phyloP scores from a whole-genome alignment of 805 yeast species.

The Ogataea pini region DNA sequence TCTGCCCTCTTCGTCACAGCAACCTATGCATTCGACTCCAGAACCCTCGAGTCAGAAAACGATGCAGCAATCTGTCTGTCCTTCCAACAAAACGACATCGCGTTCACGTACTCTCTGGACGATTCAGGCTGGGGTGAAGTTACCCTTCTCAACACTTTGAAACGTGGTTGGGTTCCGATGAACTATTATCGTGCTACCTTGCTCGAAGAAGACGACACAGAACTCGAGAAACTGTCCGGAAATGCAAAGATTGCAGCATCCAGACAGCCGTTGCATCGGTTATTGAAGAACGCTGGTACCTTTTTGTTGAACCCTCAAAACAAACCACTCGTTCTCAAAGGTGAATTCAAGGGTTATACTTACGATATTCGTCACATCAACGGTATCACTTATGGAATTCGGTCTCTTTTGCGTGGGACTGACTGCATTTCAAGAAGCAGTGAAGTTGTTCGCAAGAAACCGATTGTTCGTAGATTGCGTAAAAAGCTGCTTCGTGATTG shows the following conservation, averaged over 20 bases:
- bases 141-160: slow-evolving; percentile 59
- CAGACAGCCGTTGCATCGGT: slow-evolving; percentile 53
- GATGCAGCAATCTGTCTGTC: slow-evolving; percentile 75
- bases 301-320: slow-evolving; percentile 66
- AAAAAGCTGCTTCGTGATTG: slow-evolving; percentile 75
- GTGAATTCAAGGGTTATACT: slow-evolving; percentile 44
- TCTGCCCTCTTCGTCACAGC: slow-evolving; percentile 40
- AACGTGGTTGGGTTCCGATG: slow-evolving; percentile 85
- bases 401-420: slow-evolving; percentile 61
- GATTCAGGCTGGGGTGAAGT: slow-evolving; percentile 90
- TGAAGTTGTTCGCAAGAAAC: slow-evolving; percentile 62
- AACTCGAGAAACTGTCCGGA: slow-evolving; percentile 3
- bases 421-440: slow-evolving; percentile 76
- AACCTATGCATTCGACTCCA: slow-evolving; percentile 35
- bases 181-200: slow-evolving; percentile 61
- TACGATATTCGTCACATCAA: slow-evolving; percentile 61
- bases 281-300: slow-evolving; percentile 64
- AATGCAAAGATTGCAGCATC: slow-evolving; percentile 39
- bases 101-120: slow-evolving; percentile 76
- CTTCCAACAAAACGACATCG: slow-evolving; percentile 67
- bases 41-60: slow-evolving; percentile 59
- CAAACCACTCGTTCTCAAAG: slow-evolving; percentile 37
- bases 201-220: slow-evolving; percentile 21
- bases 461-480: slow-evolving; percentile 61
- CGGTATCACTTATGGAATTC: slow-evolving; percentile 71